Evolutionary conservation across 2,329 filamentous ascomycete genomes (phyloP).

Genomic region (Talaromyces sp.): DNA sequence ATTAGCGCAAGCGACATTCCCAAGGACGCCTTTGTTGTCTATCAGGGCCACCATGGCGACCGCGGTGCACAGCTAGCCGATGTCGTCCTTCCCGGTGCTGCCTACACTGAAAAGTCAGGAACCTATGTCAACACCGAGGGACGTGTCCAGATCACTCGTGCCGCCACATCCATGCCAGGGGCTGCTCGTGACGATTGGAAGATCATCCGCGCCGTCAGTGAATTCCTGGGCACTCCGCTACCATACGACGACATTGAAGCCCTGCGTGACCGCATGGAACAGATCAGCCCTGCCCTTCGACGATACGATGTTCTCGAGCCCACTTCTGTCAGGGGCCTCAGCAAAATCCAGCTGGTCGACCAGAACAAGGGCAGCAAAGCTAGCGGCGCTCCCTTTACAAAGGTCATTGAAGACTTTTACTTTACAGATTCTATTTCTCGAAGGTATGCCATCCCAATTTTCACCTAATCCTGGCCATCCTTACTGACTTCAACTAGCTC

Average conservation of each 20-base stretch:
- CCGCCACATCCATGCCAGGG: constrained; percentile 81
- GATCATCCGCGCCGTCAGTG: constrained; percentile 87
- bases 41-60: constrained; percentile 98
- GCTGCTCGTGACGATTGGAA: constrained; percentile 97
- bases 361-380: constrained; percentile 83
- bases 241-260: constrained; percentile 90
- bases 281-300: constrained; percentile 85
- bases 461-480: neutral
- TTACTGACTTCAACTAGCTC: constrained; percentile 55
- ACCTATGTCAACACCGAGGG: constrained; percentile 99
- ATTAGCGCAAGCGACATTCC: constrained; percentile 79
- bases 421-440: constrained; percentile 96
- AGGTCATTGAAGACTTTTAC: constrained; percentile 92
- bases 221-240: constrained; percentile 81
- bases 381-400: constrained; percentile 70
- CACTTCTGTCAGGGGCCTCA: constrained; percentile 65
- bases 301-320: constrained; percentile 89
- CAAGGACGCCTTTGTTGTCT: constrained; percentile 92
- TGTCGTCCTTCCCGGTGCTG: constrained; percentile 85
- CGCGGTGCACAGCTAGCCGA: constrained; percentile 88
- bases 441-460: constrained; percentile 58
- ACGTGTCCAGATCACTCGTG: constrained; percentile 86
- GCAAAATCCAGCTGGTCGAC: constrained; percentile 92
- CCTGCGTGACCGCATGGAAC: constrained; percentile 86
- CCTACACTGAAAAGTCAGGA: constrained; percentile 93